phyloP scores from a whole-genome alignment of 78 protist species.

The slime mould (Dictyostelium discoideum) region dicty_2.7 NC_007089.4:2867001-2867500 shows the following conservation, averaged over 20 bases:
- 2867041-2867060: slow-evolving; percentile 41
- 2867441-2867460: neutral
- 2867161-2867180: slow-evolving; percentile 43
- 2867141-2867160: neutral
- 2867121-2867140: slow-evolving; percentile 54
- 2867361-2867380: neutral
- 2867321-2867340: slow-evolving; percentile 1
- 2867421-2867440: no score
- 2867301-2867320: neutral
- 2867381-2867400: neutral
- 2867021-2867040: no score
- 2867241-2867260: neutral
- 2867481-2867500: neutral
- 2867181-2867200: slow-evolving; percentile 17
- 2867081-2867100: slow-evolving; percentile 21
- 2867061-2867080: slow-evolving; percentile 27
- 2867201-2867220: neutral
- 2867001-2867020: no score
- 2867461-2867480: neutral
- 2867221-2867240: neutral
- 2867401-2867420: neutral
- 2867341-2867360: neutral
- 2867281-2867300: neutral
- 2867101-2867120: neutral
- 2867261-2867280: no score